Evolutionary conservation across 306 rosid species (phyloP), one percentile per base, ranked within the genome.

Genomic region (Cyclanthera cordifolia): DNA sequence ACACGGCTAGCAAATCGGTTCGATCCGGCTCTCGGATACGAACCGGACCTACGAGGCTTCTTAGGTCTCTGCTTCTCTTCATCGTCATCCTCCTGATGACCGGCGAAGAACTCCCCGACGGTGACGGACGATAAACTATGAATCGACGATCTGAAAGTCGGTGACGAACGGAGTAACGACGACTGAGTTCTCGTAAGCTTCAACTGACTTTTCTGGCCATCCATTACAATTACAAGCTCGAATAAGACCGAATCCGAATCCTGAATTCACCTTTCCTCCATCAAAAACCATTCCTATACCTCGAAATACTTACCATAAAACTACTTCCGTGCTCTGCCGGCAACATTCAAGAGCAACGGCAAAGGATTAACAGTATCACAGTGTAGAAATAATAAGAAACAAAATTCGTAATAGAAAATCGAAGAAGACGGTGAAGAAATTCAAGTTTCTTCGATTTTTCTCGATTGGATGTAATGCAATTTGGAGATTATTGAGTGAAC

Each of bases 131-230:
- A 83, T 67, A 89, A 83, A 67, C 93, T 89, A 51, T 93, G 97
- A 77, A 90, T 76, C 71, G 99, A 93, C 71, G 99, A 93, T 76
- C 99, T 91, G 73, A 93, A 80, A 58, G 99, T 90, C 15, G 96
- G 88, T 6, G 99, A 90, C 2, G 90, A 86, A 19, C 89, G 90
- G 8, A 89, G 98, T 8, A 93, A 86, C 6, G 95, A 90, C 5
- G 99, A 93, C 43, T 90, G 90, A 25, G 91, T 93, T 66, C 99
- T 78, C 28, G 95, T 85, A 19, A 93, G 95, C 81, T 86, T 89
- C 50, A 86, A 65, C 70, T 75, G 91, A 67, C 85, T 82, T 80
- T 79, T 87, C 78, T 84, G 96, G 53, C 87, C 74, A 72, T 93
- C 95, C 95, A 90, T 90, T 59, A 24, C 52, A 37, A 37, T 6